Evolutionary conservation across 768 basidiomycete genomes (phyloP).

Genomic region (Suillus ampliporus): DNA sequence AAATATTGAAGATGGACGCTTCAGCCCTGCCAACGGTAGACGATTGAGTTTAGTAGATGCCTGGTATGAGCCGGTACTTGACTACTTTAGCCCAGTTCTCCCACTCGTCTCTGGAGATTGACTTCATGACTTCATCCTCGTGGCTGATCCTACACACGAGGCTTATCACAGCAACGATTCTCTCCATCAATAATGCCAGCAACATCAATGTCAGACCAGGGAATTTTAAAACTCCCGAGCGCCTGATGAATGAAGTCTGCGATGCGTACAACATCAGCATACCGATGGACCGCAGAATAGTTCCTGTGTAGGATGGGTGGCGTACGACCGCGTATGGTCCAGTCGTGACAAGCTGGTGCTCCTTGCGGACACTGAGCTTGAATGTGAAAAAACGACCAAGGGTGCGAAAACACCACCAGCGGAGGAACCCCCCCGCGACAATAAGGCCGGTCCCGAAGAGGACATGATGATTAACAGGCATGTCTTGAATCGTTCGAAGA

Average conservation of each 20-base stretch:
- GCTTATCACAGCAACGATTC: neutral
- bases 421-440: conserved; percentile 25
- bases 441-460: conserved; percentile 12
- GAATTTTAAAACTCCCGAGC: conserved; percentile 1
- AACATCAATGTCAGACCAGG: neutral
- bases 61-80: conserved; percentile 38
- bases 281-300: conserved; percentile 14
- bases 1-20: no score
- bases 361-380: conserved; percentile 45
- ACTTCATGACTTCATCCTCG: conserved; percentile 37
- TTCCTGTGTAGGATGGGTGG: conserved; percentile 50
- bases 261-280: conserved; percentile 8
- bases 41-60: conserved; percentile 31
- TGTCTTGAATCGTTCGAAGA: neutral
- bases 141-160: conserved; percentile 1
- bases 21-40: no score
- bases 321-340: conserved; percentile 50
- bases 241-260: conserved; percentile 10
- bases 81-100: conserved; percentile 34
- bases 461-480: neutral
- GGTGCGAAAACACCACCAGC: conserved; percentile 34
- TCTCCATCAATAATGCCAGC: neutral
- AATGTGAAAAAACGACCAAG: conserved; percentile 51
- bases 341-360: conserved; percentile 46
- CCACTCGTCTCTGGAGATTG: conserved; percentile 39